Conservation (phyloP, 371 early-diverging fungal species). For the Mortierella sp. region DNA sequence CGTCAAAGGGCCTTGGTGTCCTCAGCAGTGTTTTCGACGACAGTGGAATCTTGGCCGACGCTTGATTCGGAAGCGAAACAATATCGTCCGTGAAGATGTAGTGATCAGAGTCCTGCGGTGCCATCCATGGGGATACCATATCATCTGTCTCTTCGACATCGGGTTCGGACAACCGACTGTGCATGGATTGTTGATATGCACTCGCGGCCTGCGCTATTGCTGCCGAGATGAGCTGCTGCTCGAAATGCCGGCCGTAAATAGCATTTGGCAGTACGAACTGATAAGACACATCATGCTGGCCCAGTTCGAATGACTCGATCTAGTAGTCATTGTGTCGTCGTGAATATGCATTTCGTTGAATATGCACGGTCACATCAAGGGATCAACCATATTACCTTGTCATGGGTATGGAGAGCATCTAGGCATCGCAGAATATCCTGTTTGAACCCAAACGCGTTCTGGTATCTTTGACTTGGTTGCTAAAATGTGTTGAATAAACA, state of each 20-base stretch:
- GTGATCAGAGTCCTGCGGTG: slow-evolving; percentile 21
- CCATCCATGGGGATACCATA: neutral
- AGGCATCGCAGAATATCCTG: slow-evolving; percentile 66
- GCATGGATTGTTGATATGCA: slow-evolving; percentile 35
- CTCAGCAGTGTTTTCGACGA: slow-evolving; percentile 28
- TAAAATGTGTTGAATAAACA: slow-evolving; percentile 5
- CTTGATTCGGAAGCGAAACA: slow-evolving; percentile 33
- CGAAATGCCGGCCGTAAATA: slow-evolving; percentile 60
- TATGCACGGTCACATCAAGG: too few relatives aligned
- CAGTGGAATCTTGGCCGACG: slow-evolving; percentile 34
- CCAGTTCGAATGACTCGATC: slow-evolving; percentile 60
- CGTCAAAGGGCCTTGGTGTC: slow-evolving; percentile 33
- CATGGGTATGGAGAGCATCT: slow-evolving; percentile 46
- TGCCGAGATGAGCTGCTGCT: slow-evolving; percentile 47
- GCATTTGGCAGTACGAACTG: slow-evolving; percentile 66
- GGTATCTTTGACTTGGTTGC: slow-evolving; percentile 71
- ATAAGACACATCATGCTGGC: slow-evolving; percentile 63
- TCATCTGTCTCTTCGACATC: slow-evolving; percentile 6
- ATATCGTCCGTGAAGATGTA: slow-evolving; percentile 46
- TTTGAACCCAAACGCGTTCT: slow-evolving; percentile 67
- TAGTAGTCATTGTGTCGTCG: too few relatives aligned
- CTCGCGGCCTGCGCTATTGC: slow-evolving; percentile 46
- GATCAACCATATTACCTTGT: slow-evolving; percentile 27
- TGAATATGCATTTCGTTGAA: too few relatives aligned
- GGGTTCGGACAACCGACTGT: slow-evolving; percentile 1